Evolutionary conservation across 2,329 filamentous ascomycete genomes (phyloP).

Genomic region (Apiospora malaysiana): DNA sequence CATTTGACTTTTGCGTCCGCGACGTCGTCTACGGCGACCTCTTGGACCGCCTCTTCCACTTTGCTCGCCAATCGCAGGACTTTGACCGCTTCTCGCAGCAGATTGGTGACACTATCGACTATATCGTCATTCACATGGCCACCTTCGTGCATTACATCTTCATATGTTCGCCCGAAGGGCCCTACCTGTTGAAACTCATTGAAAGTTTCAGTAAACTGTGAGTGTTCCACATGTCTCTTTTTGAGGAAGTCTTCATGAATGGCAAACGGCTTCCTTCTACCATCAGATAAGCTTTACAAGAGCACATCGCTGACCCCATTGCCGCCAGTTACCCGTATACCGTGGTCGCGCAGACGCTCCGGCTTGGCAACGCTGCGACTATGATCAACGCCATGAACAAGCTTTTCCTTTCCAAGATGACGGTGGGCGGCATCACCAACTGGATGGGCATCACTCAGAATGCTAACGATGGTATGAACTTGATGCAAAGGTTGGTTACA

Average conservation of each 20-base stretch:
- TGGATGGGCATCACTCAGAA: constrained; percentile 77
- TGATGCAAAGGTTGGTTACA: constrained; percentile 63
- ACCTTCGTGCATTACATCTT: constrained; percentile 77
- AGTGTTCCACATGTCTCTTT: too few species aligned
- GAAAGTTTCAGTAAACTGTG: constrained; percentile 70
- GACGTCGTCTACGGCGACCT: constrained; percentile 72
- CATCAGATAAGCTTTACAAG: too few species aligned
- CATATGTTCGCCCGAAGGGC: constrained; percentile 75
- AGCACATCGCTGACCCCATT: background rate
- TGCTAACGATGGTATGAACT: constrained; percentile 79
- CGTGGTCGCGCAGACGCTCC: constrained; percentile 74
- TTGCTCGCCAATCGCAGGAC: constrained; percentile 64
- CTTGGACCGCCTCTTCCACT: constrained; percentile 68
- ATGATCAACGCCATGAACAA: constrained; percentile 81
- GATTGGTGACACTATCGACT: constrained; percentile 69
- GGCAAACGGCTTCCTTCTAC: too few species aligned
- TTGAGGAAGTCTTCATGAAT: too few species aligned
- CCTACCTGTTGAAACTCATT: constrained; percentile 73
- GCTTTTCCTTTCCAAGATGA: constrained; percentile 78
- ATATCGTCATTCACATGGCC: constrained; percentile 62
- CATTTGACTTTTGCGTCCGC: constrained; percentile 71
- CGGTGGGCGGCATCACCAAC: constrained; percentile 75
- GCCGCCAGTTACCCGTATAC: constrained; percentile 64
- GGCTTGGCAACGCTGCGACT: constrained; percentile 78
- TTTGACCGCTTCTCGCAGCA: constrained; percentile 68